Base-by-base conservation (phyloP, 345 rosid genomes). In the Ceriops decandra region DNA sequence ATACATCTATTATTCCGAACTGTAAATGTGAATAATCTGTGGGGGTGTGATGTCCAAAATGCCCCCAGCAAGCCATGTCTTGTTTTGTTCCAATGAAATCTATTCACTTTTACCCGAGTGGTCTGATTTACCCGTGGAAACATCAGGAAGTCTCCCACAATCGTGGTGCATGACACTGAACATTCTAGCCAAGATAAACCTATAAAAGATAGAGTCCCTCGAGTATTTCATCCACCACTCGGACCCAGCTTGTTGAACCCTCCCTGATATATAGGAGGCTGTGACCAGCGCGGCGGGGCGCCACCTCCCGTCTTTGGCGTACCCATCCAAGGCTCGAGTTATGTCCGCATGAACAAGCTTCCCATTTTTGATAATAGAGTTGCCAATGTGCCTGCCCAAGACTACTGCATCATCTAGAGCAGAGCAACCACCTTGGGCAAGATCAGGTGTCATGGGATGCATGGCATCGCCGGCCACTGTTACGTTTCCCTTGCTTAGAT, bases 371-470 rank as follows among this genome's bases (percentile, higher is more conserved):
- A 63, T 57, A 0, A 74, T 13, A 2, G 49, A 66, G 19, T 58
- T 21, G n/a, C 77, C 72, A 3, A 84, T 72, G 69, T 74, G 87
- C 17, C 79, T 70, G 28, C 80, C 80, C 8, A 83, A 64, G 0
- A 83, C 80, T 15, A 81, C 84, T 0, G 79, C 84, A 16, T 82
- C 84, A 69, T 84, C 84, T 20, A 78, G 54, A 1, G 83, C 84
- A 0, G 54, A 24, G 51, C 91, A 72, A 0, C 83, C 88, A 1
- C 90, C 90, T 68, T 86, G 85, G 3, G 76, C 87, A 0, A 83
- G 68, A 16, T 86, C 83, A 19, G 86, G 87, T 1, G 83, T 86
- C 85, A 77, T 84, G 10, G 85, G 85, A 51, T 86, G 90, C 77
- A 86, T 83, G 21, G 90, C 90, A 13, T 84, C 86, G 0, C 87